phyloP scores from a whole-genome alignment of 208 protist genomes.

The Acanthamoeba pearcei region DNA sequence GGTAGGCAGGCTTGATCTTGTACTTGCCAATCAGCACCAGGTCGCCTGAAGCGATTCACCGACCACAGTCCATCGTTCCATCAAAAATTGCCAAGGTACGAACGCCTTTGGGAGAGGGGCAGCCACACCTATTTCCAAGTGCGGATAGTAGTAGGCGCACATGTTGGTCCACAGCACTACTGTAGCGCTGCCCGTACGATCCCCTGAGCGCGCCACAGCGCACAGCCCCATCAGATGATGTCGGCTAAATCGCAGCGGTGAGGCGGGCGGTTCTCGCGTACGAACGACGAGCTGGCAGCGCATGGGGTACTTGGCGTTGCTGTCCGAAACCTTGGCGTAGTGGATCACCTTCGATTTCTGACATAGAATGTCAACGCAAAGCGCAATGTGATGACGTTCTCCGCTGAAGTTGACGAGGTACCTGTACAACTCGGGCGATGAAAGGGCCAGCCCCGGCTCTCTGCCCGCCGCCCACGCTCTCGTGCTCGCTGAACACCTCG shows the following conservation, averaged over 20 bases:
- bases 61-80: too few species aligned
- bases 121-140: conserved; percentile 12
- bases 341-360: conserved; percentile 55
- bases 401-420: background rate
- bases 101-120: too few species aligned
- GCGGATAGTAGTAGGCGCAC: conserved; percentile 57
- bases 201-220: background rate
- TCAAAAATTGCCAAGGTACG: too few species aligned
- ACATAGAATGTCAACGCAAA: too few species aligned
- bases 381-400: background rate
- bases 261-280: background rate
- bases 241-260: background rate
- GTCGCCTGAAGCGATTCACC: background rate
- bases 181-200: background rate
- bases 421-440: conserved; percentile 22
- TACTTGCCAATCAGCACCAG: conserved; percentile 44
- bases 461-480: background rate
- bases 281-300: conserved; percentile 22
- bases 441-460: conserved; percentile 3
- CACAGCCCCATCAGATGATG: background rate
- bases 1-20: conserved; percentile 43
- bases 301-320: conserved; percentile 52
- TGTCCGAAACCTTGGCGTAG: conserved; percentile 50
- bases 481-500: background rate
- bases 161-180: conserved; percentile 64